These are phyloP conservation scores for Wickerhamomyces chaumierensis DNA, from an alignment of 805 yeast genomes.

Conservation along the genomic window DNA sequence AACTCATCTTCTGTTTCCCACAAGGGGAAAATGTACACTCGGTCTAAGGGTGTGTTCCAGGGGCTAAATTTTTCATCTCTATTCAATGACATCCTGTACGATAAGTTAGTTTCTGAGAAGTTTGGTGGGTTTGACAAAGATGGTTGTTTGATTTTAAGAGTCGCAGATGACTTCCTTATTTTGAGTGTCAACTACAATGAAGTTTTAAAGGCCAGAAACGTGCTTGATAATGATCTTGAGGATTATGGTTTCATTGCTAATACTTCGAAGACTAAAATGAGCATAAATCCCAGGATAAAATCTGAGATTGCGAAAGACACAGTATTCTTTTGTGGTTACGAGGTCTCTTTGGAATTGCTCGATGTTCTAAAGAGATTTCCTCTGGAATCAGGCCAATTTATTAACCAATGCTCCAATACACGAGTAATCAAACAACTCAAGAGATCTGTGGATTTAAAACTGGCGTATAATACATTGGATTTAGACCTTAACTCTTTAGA, in stretches of 20 bases:
- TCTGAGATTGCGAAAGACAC: conserved; percentile 1
- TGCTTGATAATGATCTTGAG: conserved; percentile 26
- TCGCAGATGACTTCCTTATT: conserved; percentile 83
- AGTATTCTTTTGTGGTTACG: conserved; percentile 31
- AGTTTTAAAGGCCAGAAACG: conserved; percentile 20
- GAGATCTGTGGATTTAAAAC: conserved; percentile 20
- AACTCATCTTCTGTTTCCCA: conserved; percentile 34
- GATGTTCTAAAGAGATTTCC: conserved; percentile 25
- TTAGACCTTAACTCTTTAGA: conserved; percentile 10
- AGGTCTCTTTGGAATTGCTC: conserved; percentile 23
- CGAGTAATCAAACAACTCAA: conserved; percentile 5
- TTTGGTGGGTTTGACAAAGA: conserved; percentile 13
- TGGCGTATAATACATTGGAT: conserved; percentile 21
- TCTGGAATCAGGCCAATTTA: conserved; percentile 4
- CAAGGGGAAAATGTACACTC: conserved; percentile 25
- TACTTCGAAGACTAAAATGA: conserved; percentile 26
- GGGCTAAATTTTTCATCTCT: conserved; percentile 71
- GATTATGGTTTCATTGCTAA: conserved; percentile 19
- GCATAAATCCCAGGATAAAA: conserved; percentile 4
- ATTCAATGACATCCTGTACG: conserved; percentile 66
- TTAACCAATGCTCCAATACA: conserved; percentile 9
- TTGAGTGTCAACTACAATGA: conserved; percentile 32
- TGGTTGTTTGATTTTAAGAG: conserved; percentile 36
- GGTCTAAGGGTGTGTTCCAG: conserved; percentile 70
- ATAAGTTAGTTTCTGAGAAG: conserved; percentile 35